A percentile compares a stretch with the other conserved stretches of the same genome.
These are phyloP conservation scores for Grifola frondosa DNA, from an alignment of 1,284 basidiomycete species.

Conservation along the genomic window DNA sequence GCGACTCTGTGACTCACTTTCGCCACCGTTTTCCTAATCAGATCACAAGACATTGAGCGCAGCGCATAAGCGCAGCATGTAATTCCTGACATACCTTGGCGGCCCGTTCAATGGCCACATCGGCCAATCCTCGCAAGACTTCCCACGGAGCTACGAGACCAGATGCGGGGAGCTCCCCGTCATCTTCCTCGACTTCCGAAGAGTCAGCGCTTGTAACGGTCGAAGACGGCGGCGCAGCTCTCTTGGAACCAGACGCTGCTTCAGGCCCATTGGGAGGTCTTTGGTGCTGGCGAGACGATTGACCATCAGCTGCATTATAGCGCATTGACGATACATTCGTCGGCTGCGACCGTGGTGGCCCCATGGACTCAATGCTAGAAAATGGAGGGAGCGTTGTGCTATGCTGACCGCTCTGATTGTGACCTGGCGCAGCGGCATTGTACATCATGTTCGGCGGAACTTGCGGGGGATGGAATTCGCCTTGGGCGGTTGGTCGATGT, in stretches of 20 bases:
- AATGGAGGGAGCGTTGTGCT: constrained; percentile 67
- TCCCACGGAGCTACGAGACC: constrained; percentile 83
- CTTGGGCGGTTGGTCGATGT: constrained; percentile 24
- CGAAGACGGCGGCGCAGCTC: constrained; percentile 57
- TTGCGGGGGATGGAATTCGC: constrained; percentile 29
- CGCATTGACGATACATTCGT: constrained; percentile 58
- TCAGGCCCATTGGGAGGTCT: constrained; percentile 35
- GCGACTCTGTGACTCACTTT: constrained; percentile 72
- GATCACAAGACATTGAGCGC: constrained; percentile 6
- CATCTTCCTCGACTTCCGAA: constrained; percentile 73
- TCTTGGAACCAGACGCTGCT: constrained; percentile 48
- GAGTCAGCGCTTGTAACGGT: constrained; percentile 74
- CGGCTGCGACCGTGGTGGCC: constrained; percentile 45
- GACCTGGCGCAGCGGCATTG: constrained; percentile 22
- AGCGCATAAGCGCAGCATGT: neutral
- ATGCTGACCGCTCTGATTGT: constrained; percentile 26
- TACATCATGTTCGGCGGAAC: constrained; percentile 23
- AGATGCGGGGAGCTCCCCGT: constrained; percentile 74
- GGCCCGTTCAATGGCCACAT: constrained; percentile 75
- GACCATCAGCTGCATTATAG: constrained; percentile 48
- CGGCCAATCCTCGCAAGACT: constrained; percentile 75
- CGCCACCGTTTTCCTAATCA: constrained; percentile 65
- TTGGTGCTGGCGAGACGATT: constrained; percentile 36
- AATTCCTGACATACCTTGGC: constrained; percentile 52
- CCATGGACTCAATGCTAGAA: constrained; percentile 64